These are phyloP conservation scores for Lignosus rhinocerotis DNA, from an alignment of 1,284 basidiomycete species.

Conservation along the genomic window DNA sequence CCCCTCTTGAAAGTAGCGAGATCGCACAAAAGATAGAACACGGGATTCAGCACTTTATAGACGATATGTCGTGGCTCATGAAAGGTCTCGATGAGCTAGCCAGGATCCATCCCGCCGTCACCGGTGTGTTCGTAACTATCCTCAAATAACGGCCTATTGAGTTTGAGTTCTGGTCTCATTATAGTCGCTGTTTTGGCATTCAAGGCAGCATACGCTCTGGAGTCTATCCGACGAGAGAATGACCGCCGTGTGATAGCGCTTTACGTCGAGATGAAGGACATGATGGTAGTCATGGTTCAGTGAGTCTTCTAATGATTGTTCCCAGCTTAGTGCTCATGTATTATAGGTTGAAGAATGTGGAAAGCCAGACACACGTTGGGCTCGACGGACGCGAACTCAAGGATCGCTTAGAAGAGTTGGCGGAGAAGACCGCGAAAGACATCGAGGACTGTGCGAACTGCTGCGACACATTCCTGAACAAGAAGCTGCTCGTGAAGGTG, in stretches of 20 bases:
- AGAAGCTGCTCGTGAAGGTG: conserved; percentile 37
- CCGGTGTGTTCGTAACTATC: conserved; percentile 16
- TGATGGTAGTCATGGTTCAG: conserved; percentile 45
- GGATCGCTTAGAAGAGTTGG: conserved; percentile 25
- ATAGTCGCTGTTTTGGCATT: conserved; percentile 45
- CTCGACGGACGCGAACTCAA: conserved; percentile 26
- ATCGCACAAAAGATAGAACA: conserved; percentile 11
- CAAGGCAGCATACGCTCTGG: conserved; percentile 40
- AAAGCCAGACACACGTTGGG: conserved; percentile 17
- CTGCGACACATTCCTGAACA: conserved; percentile 36
- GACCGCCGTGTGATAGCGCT: conserved; percentile 42
- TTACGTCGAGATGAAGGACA: conserved; percentile 28
- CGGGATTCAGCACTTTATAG: conserved; percentile 9
- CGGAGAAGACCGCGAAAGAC: conserved; percentile 27
- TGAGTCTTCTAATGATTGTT: conserved; percentile 22
- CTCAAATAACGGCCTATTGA: too few species aligned
- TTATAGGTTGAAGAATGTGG: conserved; percentile 5
- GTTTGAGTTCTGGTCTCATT: too few species aligned
- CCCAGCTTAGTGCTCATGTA: too few species aligned
- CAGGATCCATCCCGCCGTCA: conserved; percentile 31
- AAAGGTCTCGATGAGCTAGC: conserved; percentile 29
- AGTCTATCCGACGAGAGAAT: conserved; percentile 42
- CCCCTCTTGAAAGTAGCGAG: not conserved
- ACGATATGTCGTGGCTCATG: conserved; percentile 26
- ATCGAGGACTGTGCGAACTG: conserved; percentile 34